Base-by-base conservation (phyloP, 139 green algal species). In the Klebsormidium nitens region DNA sequence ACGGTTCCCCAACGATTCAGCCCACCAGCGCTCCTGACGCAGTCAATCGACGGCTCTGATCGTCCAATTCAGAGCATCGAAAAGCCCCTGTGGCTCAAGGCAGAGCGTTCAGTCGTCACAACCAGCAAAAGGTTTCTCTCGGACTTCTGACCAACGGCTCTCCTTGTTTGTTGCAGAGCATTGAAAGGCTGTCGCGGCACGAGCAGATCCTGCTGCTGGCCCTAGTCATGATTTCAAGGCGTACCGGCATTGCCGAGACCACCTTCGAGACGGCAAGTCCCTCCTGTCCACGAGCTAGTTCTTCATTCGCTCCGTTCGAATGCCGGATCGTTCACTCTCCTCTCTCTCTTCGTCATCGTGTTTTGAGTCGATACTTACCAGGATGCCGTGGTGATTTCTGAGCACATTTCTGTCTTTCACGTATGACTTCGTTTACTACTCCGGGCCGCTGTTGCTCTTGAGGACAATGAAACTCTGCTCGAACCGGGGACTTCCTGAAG, bases 201-300 rank as follows among this genome's bases (percentile, higher is more conserved):
- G 69, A 80, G 37, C 36, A 52, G 26, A 65, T 82, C 1, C 47
- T 78, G 2, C 62, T 82, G 48, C 48, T 31, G n/a, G 58, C 62
- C 3, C 26, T 78, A 17, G 37, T 59, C 19, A 14, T 67, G 23
- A n/a, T 59, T 14, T 11, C 11, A n/a, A 26, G 26, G 31, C 29
- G 32, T 8, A 29, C 11, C 32, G 55, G 55, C 55, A 63, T 63
- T 8, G 26, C 44, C 11, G 39, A 76, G 23, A 48, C 64, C 59
- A 66, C 64, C n/a, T 77, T 77, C 29, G 60, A 67, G 1, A n/a
- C n/a, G n/a, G n/a, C n/a, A n/a, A n/a, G n/a, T n/a, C n/a, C n/a
- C n/a, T n/a, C n/a, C n/a, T n/a, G n/a, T n/a, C n/a, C n/a, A n/a
- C n/a, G n/a, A n/a, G n/a, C n/a, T n/a, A n/a, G n/a, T n/a, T n/a